Evolutionary conservation across 805 yeast species (phyloP).

Genomic region (Metschnikowia henanensis): DNA sequence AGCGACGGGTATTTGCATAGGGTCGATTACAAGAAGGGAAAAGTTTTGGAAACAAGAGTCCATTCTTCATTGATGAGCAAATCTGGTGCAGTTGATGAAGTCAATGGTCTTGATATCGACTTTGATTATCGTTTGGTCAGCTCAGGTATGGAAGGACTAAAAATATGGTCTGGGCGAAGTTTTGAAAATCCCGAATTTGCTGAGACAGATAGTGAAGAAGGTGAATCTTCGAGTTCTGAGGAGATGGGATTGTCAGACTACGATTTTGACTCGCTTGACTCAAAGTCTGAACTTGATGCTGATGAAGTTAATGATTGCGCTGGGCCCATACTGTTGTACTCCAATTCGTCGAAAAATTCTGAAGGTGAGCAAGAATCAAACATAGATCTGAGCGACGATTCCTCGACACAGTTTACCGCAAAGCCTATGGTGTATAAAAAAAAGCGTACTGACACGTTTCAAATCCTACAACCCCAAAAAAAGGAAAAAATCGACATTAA

Average conservation of each 20-base stretch:
- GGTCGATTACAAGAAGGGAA: conserved; percentile 64
- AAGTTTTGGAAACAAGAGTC: conserved; percentile 59
- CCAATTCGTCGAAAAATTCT: neutral
- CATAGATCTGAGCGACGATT: no score
- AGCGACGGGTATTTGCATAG: conserved; percentile 73
- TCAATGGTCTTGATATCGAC: conserved; percentile 74
- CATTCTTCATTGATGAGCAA: conserved; percentile 51
- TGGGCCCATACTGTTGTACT: neutral
- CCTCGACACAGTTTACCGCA: no score
- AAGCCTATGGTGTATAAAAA: conserved; percentile 1
- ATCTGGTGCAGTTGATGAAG: conserved; percentile 61
- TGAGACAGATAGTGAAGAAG: conserved; percentile 5
- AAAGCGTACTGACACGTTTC: conserved; percentile 6
- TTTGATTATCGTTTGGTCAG: conserved; percentile 74
- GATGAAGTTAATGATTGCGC: neutral
- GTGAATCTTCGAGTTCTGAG: conserved; percentile 1
- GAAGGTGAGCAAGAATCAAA: neutral
- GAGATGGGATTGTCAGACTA: conserved; percentile 2
- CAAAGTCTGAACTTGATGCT: neutral
- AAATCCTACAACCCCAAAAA: conserved; percentile 16
- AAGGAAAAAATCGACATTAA: conserved; percentile 21
- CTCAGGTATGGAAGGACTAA: conserved; percentile 81
- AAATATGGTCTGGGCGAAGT: conserved; percentile 55
- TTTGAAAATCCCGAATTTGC: neutral
- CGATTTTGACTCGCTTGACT: neutral